Evolutionary conservation across 768 basidiomycete genomes (phyloP).

Genomic region (Tulasnella sp.): DNA sequence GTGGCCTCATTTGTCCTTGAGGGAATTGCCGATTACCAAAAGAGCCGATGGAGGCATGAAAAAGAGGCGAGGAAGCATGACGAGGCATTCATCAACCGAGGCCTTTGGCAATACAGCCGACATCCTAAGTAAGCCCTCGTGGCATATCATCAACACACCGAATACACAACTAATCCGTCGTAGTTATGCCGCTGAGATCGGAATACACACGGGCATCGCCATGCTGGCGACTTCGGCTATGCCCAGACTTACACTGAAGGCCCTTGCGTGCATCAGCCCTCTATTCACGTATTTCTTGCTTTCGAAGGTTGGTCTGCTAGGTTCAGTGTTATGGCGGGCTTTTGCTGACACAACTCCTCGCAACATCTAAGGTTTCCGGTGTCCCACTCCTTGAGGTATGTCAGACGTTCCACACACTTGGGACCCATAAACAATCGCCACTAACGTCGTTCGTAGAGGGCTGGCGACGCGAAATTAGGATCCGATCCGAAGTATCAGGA

Average conservation of each 20-base stretch:
- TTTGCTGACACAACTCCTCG: conserved; percentile 4
- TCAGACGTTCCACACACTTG: not conserved
- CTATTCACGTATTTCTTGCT: conserved; percentile 66
- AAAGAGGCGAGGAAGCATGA: conserved; percentile 68
- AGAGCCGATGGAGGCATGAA: conserved; percentile 61
- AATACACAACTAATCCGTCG: not conserved
- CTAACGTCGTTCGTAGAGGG: conserved; percentile 40
- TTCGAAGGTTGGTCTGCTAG: conserved; percentile 50
- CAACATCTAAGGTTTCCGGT: conserved; percentile 56
- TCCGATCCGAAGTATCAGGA: conserved; percentile 59
- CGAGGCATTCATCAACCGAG: conserved; percentile 68
- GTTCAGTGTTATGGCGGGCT: not conserved
- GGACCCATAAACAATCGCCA: conserved; percentile 2
- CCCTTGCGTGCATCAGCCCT: conserved; percentile 56
- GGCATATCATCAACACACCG: not conserved
- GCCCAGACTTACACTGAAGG: conserved; percentile 33
- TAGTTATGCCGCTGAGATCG: conserved; percentile 76
- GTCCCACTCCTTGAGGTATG: conserved; percentile 69
- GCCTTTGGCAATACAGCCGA: conserved; percentile 67
- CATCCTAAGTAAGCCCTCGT: conserved; percentile 67
- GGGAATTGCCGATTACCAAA: conserved; percentile 66
- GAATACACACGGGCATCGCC: conserved; percentile 71
- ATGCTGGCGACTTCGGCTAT: conserved; percentile 57
- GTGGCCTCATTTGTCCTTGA: conserved; percentile 63
- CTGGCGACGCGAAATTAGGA: conserved; percentile 60